Evolutionary conservation across 2,329 filamentous ascomycete species (phyloP).

Genomic region (Sarocladiaceae sp.): DNA sequence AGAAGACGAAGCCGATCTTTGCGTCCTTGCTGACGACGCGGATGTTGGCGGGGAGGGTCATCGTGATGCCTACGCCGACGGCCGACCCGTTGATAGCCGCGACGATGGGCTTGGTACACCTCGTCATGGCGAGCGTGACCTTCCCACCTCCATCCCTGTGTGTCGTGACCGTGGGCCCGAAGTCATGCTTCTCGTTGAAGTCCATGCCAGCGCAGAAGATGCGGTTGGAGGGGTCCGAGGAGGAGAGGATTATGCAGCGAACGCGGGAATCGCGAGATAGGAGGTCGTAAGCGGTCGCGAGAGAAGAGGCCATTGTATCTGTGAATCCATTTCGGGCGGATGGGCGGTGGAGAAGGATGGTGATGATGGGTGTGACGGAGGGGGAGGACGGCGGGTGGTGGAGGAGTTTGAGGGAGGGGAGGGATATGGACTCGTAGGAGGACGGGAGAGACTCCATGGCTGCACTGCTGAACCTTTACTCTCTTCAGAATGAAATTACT

Average conservation of each 20-base stretch:
- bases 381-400: constrained; percentile 45
- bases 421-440: constrained; percentile 33
- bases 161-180: constrained; percentile 19
- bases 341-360: constrained; percentile 60
- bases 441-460: constrained; percentile 18
- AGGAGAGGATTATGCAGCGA: constrained; percentile 47
- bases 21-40: constrained; percentile 48
- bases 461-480: background rate
- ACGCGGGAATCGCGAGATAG: constrained; percentile 49
- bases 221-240: constrained; percentile 38
- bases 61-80: constrained; percentile 56
- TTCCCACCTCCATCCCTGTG: constrained; percentile 47
- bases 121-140: constrained; percentile 47
- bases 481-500: too few species aligned
- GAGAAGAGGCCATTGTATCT: constrained; percentile 53
- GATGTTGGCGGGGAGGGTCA: constrained; percentile 50
- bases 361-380: constrained; percentile 52
- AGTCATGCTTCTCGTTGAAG: constrained; percentile 31
- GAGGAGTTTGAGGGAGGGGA: constrained; percentile 39
- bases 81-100: constrained; percentile 53
- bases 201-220: constrained; percentile 56
- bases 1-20: constrained; percentile 70
- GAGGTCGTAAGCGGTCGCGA: constrained; percentile 46
- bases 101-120: constrained; percentile 52
- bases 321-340: constrained; percentile 65